These are phyloP conservation scores for Plasmodium malariae DNA, from an alignment of 169 alveolate genomes.

Conservation along the genomic window DNA sequence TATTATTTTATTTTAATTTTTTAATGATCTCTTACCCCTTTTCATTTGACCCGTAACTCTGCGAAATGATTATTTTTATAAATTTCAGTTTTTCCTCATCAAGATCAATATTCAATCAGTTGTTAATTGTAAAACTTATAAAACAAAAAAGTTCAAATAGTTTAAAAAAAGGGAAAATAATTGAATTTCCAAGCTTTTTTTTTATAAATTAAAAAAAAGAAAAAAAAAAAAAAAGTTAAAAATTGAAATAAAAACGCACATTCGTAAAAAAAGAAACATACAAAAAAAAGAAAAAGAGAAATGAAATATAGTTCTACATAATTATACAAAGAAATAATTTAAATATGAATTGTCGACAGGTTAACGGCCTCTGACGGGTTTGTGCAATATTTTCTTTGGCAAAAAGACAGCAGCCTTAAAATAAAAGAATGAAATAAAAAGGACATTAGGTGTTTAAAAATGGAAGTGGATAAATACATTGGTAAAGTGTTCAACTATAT, in stretches of 20 bases:
- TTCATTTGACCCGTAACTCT: too few relatives aligned
- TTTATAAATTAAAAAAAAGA: background rate
- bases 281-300: background rate
- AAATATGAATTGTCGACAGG: constrained; percentile 72
- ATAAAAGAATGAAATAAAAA: constrained; percentile 13
- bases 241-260: background rate
- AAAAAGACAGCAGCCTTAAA: constrained; percentile 67
- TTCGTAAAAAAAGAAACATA: background rate
- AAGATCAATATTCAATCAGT: too few relatives aligned
- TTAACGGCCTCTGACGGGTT: constrained; percentile 78
- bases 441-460: background rate
- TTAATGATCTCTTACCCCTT: too few relatives aligned
- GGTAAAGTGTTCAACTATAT: background rate
- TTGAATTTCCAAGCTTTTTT: background rate
- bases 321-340: constrained; percentile 9
- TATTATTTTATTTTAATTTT: too few relatives aligned
- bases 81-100: too few relatives aligned
- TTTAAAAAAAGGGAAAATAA: too few relatives aligned
- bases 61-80: too few relatives aligned
- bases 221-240: constrained; percentile 4
- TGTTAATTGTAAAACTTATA: too few relatives aligned
- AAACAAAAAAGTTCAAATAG: too few relatives aligned
- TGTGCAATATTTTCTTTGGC: constrained; percentile 75
- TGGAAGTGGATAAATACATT: background rate
- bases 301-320: too few relatives aligned